Evolutionary conservation across 2,329 filamentous ascomycete species (phyloP), one percentile per base, ranked within the genome.

Genomic region (Plenodomus biglobosus): DNA sequence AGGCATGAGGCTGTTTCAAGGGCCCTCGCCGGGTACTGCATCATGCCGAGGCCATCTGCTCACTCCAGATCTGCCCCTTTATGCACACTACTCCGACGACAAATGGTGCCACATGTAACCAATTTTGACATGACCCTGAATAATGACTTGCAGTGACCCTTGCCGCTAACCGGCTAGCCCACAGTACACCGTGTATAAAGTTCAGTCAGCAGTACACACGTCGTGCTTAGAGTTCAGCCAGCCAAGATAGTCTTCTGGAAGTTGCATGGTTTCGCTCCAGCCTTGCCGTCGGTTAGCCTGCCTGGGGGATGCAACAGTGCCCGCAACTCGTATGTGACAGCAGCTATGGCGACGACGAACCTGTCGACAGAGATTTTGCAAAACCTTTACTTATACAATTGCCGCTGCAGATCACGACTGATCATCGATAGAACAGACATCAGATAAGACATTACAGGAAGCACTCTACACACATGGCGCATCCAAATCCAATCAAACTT

Each of bases 1-100:
- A 37, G 48, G 42, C 48, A 48, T 45, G 30, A 42, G 37, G 37
- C 44, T 32, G 57, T 60, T 58, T 60, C 57, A 60, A 40, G 46
- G 52, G 52, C 53, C n/a, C 50, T 50, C 51, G 30, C 40, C 41
- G 44, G 53, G 44, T 50, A 48, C 52, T 46, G 51, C 40, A 44
- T 55, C 53, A 55, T 56, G 59, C 59, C 50, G 50, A 53, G 53
- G 52, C 50, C 48, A 38, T 10, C 22, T 24, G 22, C 5, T 24
- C 22, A 24, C 44, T 49, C 52, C 45, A 45, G 32, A 44, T 46
- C 41, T 55, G 48, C 56, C 60, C 60, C 59, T 62, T 64, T 61
- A 63, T 63, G 61, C 59, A 44, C 27, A 32, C 27, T 32, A 32
- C 15, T 11, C 13, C 27, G 27, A 32, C 27, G 3, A 32, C 27